Percentiles rank a stretch among this genome's conserved stretches.
Evolutionary conservation across 2,329 filamentous ascomycete species (phyloP).

Genomic region (Pseudogymnoascus sp.): DNA sequence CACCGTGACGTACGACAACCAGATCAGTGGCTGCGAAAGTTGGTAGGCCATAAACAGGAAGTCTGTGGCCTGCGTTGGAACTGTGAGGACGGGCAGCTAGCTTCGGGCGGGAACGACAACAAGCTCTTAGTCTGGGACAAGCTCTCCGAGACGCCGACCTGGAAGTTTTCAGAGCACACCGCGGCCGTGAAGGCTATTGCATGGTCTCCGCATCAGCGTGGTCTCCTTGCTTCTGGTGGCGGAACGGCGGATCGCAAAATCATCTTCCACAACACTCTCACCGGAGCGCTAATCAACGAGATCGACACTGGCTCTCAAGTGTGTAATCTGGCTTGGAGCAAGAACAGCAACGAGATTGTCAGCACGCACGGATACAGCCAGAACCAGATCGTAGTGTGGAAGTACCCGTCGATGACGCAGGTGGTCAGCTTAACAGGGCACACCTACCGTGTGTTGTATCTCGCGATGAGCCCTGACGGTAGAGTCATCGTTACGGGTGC

Average conservation of each 20-base stretch:
- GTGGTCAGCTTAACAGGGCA: constrained; percentile 92
- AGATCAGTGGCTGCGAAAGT: constrained; percentile 78
- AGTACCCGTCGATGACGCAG: constrained; percentile 96
- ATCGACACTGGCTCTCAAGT: constrained; percentile 96
- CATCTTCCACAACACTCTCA: constrained; percentile 94
- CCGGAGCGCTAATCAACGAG: constrained; percentile 74
- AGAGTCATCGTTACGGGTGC: constrained; percentile 91
- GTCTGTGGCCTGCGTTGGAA: constrained; percentile 98
- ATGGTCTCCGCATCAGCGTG: constrained; percentile 94
- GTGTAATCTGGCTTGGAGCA: constrained; percentile 97
- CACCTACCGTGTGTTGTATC: constrained; percentile 90
- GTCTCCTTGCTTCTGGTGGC: constrained; percentile 88
- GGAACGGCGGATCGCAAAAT: constrained; percentile 94
- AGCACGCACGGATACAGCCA: constrained; percentile 96
- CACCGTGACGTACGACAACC: constrained; percentile 92
- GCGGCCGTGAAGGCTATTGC: constrained; percentile 96
- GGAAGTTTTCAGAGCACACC: constrained; percentile 90
- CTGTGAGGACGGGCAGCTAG: constrained; percentile 86
- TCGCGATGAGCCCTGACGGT: constrained; percentile 96
- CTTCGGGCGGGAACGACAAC: constrained; percentile 96
- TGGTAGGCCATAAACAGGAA: constrained; percentile 95
- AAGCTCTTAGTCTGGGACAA: constrained; percentile 99
- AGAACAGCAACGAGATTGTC: constrained; percentile 95
- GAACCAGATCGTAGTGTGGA: constrained; percentile 99
- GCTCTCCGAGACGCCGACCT: constrained; percentile 81